Conservation (phyloP, 129 eudicot species). For the Centaurea solstitialis region DNA sequence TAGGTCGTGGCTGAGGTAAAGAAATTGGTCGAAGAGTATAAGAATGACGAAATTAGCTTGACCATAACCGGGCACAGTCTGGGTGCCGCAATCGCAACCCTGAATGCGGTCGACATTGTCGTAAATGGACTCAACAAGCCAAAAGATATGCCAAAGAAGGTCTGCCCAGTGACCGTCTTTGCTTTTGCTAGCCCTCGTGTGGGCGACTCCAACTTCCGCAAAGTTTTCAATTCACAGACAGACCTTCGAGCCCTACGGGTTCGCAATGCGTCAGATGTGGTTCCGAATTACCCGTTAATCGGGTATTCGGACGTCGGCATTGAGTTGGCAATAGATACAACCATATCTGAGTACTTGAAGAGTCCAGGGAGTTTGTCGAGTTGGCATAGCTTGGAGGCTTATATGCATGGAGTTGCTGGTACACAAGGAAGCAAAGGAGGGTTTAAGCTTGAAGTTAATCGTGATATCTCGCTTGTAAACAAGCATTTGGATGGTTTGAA, state of each 20-base stretch:
- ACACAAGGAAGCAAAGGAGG: conserved; percentile 64
- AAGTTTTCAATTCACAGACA: conserved; percentile 20
- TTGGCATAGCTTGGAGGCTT: conserved; percentile 77
- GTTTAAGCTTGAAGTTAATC: conserved; percentile 55
- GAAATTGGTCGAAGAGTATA: conserved; percentile 78
- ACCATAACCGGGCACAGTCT: conserved; percentile 86
- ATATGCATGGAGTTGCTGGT: conserved; percentile 95
- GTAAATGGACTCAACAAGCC: conserved; percentile 60
- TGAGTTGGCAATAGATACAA: conserved; percentile 60
- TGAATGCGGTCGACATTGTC: conserved; percentile 78
- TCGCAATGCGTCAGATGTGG: conserved; percentile 53
- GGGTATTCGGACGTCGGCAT: conserved; percentile 73
- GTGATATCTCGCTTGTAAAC: conserved; percentile 67
- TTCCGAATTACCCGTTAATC: conserved; percentile 60
- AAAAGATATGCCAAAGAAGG: conserved; percentile 41
- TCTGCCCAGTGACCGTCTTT: conserved; percentile 65
- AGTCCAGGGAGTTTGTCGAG: conserved; percentile 51
- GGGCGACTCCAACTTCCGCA: conserved; percentile 58
- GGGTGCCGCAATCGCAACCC: conserved; percentile 85
- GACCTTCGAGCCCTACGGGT: conserved; percentile 55
- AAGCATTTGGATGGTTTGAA: conserved; percentile 60
- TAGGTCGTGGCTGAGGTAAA: conserved; percentile 70
- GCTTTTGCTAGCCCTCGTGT: conserved; percentile 85
- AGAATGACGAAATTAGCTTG: conserved; percentile 82
- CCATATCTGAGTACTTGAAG: conserved; percentile 60